phyloP scores from a whole-genome alignment of 768 basidiomycete species.

The Psilocybe azurescens region DNA sequence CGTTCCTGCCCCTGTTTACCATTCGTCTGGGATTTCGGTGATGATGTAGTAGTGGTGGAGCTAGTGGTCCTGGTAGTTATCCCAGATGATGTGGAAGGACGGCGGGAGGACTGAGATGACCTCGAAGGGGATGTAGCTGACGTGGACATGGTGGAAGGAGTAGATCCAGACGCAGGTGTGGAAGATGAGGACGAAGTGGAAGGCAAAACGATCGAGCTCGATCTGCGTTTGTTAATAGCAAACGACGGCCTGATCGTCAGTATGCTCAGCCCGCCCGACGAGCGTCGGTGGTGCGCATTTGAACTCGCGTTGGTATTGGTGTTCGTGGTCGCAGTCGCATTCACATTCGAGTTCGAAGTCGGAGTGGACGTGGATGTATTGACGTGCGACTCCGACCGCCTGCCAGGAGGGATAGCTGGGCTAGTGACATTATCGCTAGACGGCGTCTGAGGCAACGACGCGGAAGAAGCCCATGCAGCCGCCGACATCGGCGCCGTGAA shows the following conservation, averaged over 20 bases:
- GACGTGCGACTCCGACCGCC: background rate
- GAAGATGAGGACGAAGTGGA: no score
- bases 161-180: no score
- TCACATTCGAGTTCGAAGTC: background rate
- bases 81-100: background rate
- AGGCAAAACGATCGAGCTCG: conserved; percentile 23
- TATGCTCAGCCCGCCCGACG: conserved; percentile 29
- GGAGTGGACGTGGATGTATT: background rate
- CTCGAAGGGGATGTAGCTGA: no score
- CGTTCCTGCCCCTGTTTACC: conserved; percentile 22
- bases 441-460: background rate
- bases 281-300: conserved; percentile 21
- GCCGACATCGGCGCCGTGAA: background rate
- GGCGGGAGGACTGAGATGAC: no score
- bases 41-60: background rate
- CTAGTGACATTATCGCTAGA: background rate
- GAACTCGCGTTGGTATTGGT: background rate
- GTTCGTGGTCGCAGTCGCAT: background rate
- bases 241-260: conserved; percentile 8
- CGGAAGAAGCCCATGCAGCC: background rate
- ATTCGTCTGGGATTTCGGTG: background rate
- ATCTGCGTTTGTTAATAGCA: conserved; percentile 11
- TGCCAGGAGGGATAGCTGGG: background rate
- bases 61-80: background rate
- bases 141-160: no score